Percentiles rank a stretch among this genome's conserved stretches.
phyloP scores from a whole-genome alignment of 768 basidiomycete species.

The Termitomyces eurrhizus region DNA sequence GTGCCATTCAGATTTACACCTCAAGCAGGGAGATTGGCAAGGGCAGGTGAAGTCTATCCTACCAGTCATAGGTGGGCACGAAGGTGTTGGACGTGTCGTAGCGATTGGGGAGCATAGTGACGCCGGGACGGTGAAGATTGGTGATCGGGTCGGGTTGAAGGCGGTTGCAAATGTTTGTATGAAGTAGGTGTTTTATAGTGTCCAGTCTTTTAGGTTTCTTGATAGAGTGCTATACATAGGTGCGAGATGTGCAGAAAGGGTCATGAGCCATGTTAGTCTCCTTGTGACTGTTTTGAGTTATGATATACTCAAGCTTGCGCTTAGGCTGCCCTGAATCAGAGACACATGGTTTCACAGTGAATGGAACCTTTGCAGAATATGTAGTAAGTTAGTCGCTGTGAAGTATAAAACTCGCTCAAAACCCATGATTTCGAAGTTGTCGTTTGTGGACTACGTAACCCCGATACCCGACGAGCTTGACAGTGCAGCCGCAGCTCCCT shows the following conservation, averaged over 20 bases:
- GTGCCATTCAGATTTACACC: conserved; percentile 77
- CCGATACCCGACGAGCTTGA: conserved; percentile 67
- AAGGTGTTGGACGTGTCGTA: conserved; percentile 74
- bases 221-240: conserved; percentile 16
- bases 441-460: conserved; percentile 65
- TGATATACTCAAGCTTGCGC: not conserved
- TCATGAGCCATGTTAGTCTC: conserved; percentile 39
- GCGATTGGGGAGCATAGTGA: conserved; percentile 65
- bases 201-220: not conserved
- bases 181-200: conserved; percentile 21
- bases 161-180: conserved; percentile 47
- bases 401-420: not conserved
- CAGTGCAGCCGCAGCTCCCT: conserved; percentile 60
- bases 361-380: conserved; percentile 72
- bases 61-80: conserved; percentile 73
- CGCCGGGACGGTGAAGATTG: conserved; percentile 50
- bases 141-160: conserved; percentile 78
- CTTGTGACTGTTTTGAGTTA: not conserved
- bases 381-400: conserved; percentile 32
- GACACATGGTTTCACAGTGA: conserved; percentile 57
- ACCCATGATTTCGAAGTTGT: conserved; percentile 33
- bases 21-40: conserved; percentile 44
- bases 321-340: conserved; percentile 43
- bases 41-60: conserved; percentile 54
- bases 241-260: conserved; percentile 75